Conservation (phyloP, 768 basidiomycete species). For the Leccinum fibrillosum region DNA sequence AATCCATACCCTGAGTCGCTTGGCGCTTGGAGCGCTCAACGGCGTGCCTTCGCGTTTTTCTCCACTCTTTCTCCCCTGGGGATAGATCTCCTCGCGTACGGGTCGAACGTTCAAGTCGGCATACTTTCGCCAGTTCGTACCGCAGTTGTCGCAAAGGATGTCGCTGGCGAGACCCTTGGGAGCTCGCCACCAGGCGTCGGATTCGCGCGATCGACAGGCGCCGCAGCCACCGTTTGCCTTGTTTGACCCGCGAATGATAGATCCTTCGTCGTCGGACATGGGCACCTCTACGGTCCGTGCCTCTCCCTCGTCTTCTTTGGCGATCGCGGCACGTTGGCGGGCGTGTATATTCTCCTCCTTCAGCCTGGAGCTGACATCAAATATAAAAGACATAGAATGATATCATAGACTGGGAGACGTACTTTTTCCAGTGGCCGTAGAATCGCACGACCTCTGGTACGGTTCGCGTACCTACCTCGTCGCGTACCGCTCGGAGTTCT, state of each 20-base stretch:
- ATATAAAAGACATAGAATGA: slow-evolving; percentile 7
- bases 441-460: slow-evolving; percentile 79
- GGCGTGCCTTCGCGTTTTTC: slow-evolving; percentile 66
- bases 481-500: slow-evolving; percentile 74
- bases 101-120: slow-evolving; percentile 81
- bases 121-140: slow-evolving; percentile 90
- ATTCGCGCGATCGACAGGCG: slow-evolving; percentile 80
- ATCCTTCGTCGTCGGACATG: slow-evolving; percentile 69
- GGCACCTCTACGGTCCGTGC: slow-evolving; percentile 30
- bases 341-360: slow-evolving; percentile 64
- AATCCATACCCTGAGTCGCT: slow-evolving; percentile 57
- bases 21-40: slow-evolving; percentile 47
- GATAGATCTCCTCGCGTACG: slow-evolving; percentile 60
- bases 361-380: slow-evolving; percentile 50
- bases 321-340: slow-evolving; percentile 34
- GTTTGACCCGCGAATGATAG: slow-evolving; percentile 57
- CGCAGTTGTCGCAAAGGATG: slow-evolving; percentile 83
- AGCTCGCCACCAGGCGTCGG: slow-evolving; percentile 86
- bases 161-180: slow-evolving; percentile 78
- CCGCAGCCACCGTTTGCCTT: slow-evolving; percentile 65
- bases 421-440: slow-evolving; percentile 89
- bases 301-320: slow-evolving; percentile 26
- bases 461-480: slow-evolving; percentile 66
- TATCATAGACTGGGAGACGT: slow-evolving; percentile 11
- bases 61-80: slow-evolving; percentile 38